phyloP scores from a whole-genome alignment of 148 eudicot genomes.

The Chenopodium album region DNA sequence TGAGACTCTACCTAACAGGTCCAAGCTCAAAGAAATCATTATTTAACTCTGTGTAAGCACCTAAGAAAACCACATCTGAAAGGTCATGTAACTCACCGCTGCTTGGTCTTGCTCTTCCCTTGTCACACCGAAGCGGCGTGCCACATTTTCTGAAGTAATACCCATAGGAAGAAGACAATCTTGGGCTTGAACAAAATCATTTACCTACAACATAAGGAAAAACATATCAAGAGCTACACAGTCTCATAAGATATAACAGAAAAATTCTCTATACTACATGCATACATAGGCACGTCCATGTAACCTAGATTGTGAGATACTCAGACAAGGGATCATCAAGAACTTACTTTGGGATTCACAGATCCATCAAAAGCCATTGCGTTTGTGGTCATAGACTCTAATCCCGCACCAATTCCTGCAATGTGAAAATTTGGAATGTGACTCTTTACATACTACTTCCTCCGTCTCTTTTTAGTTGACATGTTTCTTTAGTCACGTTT shows the following conservation, averaged over 20 bases:
- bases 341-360: conserved; percentile 75
- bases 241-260: not conserved
- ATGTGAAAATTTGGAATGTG: not conserved
- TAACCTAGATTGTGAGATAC: not conserved
- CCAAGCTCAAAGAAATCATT: conserved; percentile 16
- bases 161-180: conserved; percentile 99
- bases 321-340: conserved; percentile 1
- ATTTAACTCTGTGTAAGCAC: not conserved
- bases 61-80: conserved; percentile 1
- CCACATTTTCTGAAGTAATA: conserved; percentile 94
- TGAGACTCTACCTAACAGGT: conserved; percentile 89
- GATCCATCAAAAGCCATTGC: conserved; percentile 92
- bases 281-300: not conserved
- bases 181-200: conserved; percentile 70
- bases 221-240: not conserved
- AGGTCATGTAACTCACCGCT: conserved; percentile 58
- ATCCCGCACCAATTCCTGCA: conserved; percentile 95
- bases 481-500: too few species aligned
- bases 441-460: not conserved
- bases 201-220: conserved; percentile 47
- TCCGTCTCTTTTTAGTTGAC: too few species aligned
- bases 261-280: not conserved
- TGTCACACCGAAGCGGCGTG: conserved; percentile 77
- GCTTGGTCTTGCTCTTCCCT: conserved; percentile 97
- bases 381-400: conserved; percentile 87